These are phyloP conservation scores for Boletellus ananas DNA, from an alignment of 768 basidiomycete genomes.

Conservation along the genomic window DNA sequence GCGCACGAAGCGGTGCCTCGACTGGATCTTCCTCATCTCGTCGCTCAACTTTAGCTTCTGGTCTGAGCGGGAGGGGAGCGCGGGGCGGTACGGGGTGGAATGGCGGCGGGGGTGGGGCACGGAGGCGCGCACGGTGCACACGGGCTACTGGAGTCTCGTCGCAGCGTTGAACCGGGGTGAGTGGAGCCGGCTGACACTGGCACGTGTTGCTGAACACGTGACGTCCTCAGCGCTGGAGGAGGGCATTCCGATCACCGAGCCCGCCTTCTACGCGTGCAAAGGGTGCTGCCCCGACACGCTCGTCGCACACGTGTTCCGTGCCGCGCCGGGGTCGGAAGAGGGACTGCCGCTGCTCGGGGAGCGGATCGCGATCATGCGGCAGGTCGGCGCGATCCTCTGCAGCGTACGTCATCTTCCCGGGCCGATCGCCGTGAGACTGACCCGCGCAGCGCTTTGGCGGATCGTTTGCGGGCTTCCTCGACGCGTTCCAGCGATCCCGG, in stretches of 20 bases:
- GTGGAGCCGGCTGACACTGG: slow-evolving; percentile 1
- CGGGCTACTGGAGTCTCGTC: slow-evolving; percentile 86
- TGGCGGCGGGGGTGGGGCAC: slow-evolving; percentile 70
- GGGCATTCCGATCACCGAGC: slow-evolving; percentile 74
- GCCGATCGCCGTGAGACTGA: slow-evolving; percentile 8
- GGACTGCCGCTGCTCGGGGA: slow-evolving; percentile 65
- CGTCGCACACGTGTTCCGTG: slow-evolving; percentile 66
- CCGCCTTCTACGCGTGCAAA: slow-evolving; percentile 72
- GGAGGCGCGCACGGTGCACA: slow-evolving; percentile 52
- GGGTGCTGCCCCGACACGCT: slow-evolving; percentile 65
- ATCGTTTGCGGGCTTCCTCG: slow-evolving; percentile 64
- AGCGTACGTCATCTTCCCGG: slow-evolving; percentile 43
- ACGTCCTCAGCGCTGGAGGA: slow-evolving; percentile 62
- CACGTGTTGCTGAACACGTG: background rate
- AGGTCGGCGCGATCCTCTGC: slow-evolving; percentile 70
- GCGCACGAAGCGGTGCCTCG: slow-evolving; percentile 52
- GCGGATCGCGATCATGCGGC: slow-evolving; percentile 72
- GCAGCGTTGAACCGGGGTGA: slow-evolving; percentile 80
- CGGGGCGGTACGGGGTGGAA: slow-evolving; percentile 69
- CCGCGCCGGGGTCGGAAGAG: slow-evolving; percentile 55
- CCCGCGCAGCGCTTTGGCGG: slow-evolving; percentile 56
- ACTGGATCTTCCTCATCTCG: slow-evolving; percentile 90
- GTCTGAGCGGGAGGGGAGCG: slow-evolving; percentile 61
- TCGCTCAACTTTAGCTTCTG: slow-evolving; percentile 88
- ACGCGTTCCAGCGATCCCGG: slow-evolving; percentile 53